phyloP scores from a whole-genome alignment of 1,284 basidiomycete species.

The Marasmius sp. region DNA sequence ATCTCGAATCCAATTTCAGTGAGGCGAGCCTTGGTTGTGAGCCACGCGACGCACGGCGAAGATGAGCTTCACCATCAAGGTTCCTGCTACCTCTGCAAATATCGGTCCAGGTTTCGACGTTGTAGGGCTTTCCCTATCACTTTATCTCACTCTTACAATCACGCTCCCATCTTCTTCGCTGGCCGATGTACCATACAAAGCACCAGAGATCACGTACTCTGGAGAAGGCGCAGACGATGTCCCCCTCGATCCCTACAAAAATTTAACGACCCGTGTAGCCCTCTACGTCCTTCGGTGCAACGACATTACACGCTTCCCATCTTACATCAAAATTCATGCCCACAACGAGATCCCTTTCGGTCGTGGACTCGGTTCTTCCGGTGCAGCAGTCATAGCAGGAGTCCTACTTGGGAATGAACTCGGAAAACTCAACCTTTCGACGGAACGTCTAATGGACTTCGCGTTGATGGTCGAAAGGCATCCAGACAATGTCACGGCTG shows the following conservation, averaged over 20 bases:
- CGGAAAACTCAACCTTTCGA: constrained; percentile 71
- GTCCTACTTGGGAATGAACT: constrained; percentile 88
- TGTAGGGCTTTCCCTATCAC: constrained; percentile 92
- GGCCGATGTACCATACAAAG: constrained; percentile 31
- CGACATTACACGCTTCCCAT: constrained; percentile 73
- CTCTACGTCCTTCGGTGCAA: constrained; percentile 96
- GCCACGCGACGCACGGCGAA: background rate
- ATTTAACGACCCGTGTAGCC: constrained; percentile 96
- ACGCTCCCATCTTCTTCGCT: constrained; percentile 35
- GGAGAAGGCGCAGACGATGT: constrained; percentile 92
- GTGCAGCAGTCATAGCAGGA: constrained; percentile 96
- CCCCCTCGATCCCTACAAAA: constrained; percentile 94
- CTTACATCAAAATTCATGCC: constrained; percentile 71
- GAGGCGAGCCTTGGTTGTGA: constrained; percentile 6
- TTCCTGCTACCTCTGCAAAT: constrained; percentile 97
- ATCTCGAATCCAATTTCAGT: constrained; percentile 1
- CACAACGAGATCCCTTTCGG: constrained; percentile 98
- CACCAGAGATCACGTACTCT: constrained; percentile 76
- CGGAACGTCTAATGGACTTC: constrained; percentile 85
- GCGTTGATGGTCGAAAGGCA: constrained; percentile 99
- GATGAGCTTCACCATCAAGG: constrained; percentile 62
- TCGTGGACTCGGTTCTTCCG: constrained; percentile 94
- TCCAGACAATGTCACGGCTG: constrained; percentile 98
- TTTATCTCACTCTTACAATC: constrained; percentile 81
- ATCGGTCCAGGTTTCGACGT: constrained; percentile 99